A percentile compares a stretch with the other conserved stretches of the same genome.
phyloP scores from a whole-genome alignment of 2,329 filamentous ascomycete species.

The Lizonia empirigonia region DNA sequence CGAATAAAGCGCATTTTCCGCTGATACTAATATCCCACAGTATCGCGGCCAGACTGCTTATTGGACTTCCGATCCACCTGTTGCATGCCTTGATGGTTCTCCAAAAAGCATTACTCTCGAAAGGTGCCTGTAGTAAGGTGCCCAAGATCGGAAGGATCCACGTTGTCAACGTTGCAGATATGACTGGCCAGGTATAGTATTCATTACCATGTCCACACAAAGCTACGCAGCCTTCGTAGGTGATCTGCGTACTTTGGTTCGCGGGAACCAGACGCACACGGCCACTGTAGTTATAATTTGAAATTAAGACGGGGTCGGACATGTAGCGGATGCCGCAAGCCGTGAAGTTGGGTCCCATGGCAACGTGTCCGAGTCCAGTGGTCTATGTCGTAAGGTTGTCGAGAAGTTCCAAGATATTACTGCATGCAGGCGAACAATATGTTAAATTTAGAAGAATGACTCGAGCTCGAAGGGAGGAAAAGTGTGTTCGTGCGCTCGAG shows the following conservation, averaged over 20 bases:
- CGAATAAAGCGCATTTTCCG: slow-evolving; percentile 37
- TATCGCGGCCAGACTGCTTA: slow-evolving; percentile 40
- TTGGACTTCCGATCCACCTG: slow-evolving; percentile 43
- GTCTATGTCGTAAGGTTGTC: not conserved
- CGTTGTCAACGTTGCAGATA: slow-evolving; percentile 41
- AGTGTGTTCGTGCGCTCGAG: not conserved
- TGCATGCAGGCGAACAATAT: no score
- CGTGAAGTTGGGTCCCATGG: slow-evolving; percentile 24
- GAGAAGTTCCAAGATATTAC: no score
- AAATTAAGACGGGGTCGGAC: slow-evolving; percentile 14
- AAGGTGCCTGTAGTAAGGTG: slow-evolving; percentile 46
- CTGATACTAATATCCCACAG: slow-evolving; percentile 46
- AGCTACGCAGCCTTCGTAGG: slow-evolving; percentile 33
- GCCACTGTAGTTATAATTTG: slow-evolving; percentile 25
- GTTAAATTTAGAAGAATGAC: no score
- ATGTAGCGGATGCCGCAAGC: slow-evolving; percentile 25
- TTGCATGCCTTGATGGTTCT: slow-evolving; percentile 41
- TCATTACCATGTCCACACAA: slow-evolving; percentile 39
- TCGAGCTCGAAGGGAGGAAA: not conserved
- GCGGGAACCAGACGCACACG: slow-evolving; percentile 9
- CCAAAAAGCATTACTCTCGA: slow-evolving; percentile 45
- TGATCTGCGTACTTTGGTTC: slow-evolving; percentile 33
- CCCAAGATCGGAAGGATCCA: slow-evolving; percentile 47
- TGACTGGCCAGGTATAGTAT: slow-evolving; percentile 37
- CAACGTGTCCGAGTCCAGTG: not conserved